Evolutionary conservation across 805 yeast genomes (phyloP), one percentile per base, ranked within the genome.

Genomic region (Kuraishia piskuri): DNA sequence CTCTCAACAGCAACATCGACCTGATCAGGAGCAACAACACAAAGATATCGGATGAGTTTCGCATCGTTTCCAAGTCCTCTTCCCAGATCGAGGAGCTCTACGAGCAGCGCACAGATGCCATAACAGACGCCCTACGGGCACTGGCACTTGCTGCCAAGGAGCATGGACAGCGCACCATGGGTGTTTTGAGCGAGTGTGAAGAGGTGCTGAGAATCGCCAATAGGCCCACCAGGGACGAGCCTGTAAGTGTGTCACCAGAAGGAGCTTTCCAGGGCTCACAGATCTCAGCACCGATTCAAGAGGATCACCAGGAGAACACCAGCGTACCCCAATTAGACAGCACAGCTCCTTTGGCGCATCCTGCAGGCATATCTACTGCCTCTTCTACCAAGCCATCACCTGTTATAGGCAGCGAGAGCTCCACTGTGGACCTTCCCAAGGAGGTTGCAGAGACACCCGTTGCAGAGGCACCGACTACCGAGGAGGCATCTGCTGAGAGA

Each of bases 91-190:
- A 77, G 55, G 65, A 65, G 50, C 66, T 74, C 51, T 76, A 75
- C 55, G 68, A 68, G 46, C 70, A 67, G 57, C 74, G 74, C 60
- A 76, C 77, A 59, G 68, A 67, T 48, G 59, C 68, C 14, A 64
- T 76, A 2, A 58, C 69, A 37, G 71, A 70, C 8, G 64, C 70
- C 20, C 63, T 79, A 52, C 60, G 71, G 10, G 63, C 67, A 46
- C 61, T 79, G 54, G 73, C 74, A 2, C 62, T 64, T 37, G 67
- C 67, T 2, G 65, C 78, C 7, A 70, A 68, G 48, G 56, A 67
- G n/a, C 77, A 74, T 56, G 75, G 77, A n/a, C 71, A 68, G 52
- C 79, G 75, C 46, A 64, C 75, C 10, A 69, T 71, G 54, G 56
- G 61, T 1, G 55, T 76, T 2, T 61, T 78, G 45, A 65, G 63